phyloP scores from a whole-genome alignment of 106 monocot species.

The Xerophyta viscosa region DNA sequence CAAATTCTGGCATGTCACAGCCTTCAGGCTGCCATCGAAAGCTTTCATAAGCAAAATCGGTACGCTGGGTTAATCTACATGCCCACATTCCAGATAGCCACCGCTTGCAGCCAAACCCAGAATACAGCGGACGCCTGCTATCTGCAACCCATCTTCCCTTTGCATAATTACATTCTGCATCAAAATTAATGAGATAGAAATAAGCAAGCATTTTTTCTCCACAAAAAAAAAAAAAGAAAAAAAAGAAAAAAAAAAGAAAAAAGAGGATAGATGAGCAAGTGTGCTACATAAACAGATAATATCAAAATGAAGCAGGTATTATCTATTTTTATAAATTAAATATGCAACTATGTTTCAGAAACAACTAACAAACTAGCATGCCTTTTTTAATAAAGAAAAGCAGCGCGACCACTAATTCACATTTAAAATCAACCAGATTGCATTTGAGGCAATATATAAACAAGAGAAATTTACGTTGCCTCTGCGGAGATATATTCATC shows the following conservation, averaged over 20 bases:
- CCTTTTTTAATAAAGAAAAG: too few species aligned
- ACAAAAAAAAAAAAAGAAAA: too few species aligned
- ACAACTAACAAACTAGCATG: too few species aligned
- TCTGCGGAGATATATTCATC: background rate
- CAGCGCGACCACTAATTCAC: too few species aligned
- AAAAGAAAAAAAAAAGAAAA: too few species aligned
- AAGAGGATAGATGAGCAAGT: too few species aligned
- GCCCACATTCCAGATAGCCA: constrained; percentile 78
- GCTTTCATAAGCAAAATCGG: constrained; percentile 70
- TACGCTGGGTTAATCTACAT: constrained; percentile 60
- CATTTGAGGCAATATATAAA: too few species aligned
- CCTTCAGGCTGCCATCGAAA: constrained; percentile 63
- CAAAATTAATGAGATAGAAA: constrained; percentile 1
- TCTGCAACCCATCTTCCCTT: constrained; percentile 87
- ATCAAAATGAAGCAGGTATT: too few species aligned
- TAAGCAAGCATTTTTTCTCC: background rate
- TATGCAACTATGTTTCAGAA: too few species aligned
- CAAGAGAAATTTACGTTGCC: constrained; percentile 13
- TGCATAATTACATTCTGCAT: constrained; percentile 66
- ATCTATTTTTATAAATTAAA: too few species aligned
- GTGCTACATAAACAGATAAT: too few species aligned
- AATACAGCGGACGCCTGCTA: constrained; percentile 52
- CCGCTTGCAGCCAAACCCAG: constrained; percentile 70
- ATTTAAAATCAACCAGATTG: too few species aligned
- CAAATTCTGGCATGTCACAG: constrained; percentile 75